These are phyloP conservation scores for Plenodomus tracheiphilus DNA, from an alignment of 2,329 filamentous ascomycete species.

Conservation along the genomic window DNA sequence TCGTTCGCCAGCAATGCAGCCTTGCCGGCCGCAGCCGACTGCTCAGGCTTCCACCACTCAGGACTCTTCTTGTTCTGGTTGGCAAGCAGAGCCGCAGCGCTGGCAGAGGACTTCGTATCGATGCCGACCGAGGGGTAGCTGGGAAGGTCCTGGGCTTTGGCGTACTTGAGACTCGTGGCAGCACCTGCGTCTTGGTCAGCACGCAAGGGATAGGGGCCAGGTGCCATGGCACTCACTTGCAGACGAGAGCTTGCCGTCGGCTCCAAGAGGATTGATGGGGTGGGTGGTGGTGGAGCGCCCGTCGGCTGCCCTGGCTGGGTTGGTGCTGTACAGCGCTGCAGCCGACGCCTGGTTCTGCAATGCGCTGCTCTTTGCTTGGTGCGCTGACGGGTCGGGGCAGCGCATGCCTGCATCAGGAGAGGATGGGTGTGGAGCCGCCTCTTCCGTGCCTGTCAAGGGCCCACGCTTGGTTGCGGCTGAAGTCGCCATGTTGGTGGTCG, in stretches of 20 bases:
- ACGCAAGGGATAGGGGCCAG: not conserved
- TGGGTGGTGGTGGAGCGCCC: slow-evolving; percentile 42
- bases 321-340: slow-evolving; percentile 62
- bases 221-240: slow-evolving; percentile 51
- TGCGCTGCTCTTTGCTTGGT: slow-evolving; percentile 39
- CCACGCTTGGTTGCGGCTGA: slow-evolving; percentile 22
- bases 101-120: slow-evolving; percentile 62
- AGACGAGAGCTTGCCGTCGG: slow-evolving; percentile 60
- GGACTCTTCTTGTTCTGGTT: slow-evolving; percentile 69
- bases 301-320: slow-evolving; percentile 33
- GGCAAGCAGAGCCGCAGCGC: slow-evolving; percentile 74
- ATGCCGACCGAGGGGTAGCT: slow-evolving; percentile 72
- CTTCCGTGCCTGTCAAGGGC: slow-evolving; percentile 23
- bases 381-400: slow-evolving; percentile 51
- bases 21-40: slow-evolving; percentile 59
- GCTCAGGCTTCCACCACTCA: slow-evolving; percentile 68
- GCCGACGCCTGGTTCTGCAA: slow-evolving; percentile 60
- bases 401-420: slow-evolving; percentile 25
- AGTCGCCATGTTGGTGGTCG: slow-evolving; percentile 27
- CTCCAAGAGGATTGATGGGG: slow-evolving; percentile 48
- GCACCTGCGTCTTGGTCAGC: slow-evolving; percentile 52
- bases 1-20: slow-evolving; percentile 63
- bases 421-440: slow-evolving; percentile 24
- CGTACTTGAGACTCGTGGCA: slow-evolving; percentile 69
- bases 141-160: slow-evolving; percentile 71